Evolutionary conservation across 805 yeast species (phyloP), one percentile per base, ranked within the genome.

Genomic region (Yamadazyma insecticola): DNA sequence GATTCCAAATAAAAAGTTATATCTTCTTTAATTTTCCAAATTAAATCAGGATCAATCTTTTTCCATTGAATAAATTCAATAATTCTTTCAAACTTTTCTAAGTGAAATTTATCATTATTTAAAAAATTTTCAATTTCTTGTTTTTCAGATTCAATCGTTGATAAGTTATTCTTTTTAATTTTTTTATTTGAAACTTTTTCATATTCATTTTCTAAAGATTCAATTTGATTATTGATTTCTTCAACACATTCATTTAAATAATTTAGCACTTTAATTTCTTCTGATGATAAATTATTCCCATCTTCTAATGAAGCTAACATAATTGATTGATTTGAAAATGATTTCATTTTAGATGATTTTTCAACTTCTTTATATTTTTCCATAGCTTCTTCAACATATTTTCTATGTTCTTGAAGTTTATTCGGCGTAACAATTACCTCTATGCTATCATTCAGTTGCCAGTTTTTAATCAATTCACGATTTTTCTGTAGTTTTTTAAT

Each of bases 341-440:
- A 55, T 39, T 66, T 66, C 60, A 65, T 57, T 39, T 65, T 66
- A 6, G 66, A 57, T 28, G 53, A 48, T 31, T 63, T 57, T 35
- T 65, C 71, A 17, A 66, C 70, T 16, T 60, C 69, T 36, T 65
- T 66, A 37, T 62, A 66, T 23, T 57, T 57, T 35, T 64, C 70
- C 70, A 66, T 64, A 14, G 70, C 68, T 39, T 62, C 70, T 32
- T 64, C 71, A 16, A 66, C 66, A 16, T 57, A 45, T 36, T 55
- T 47, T 33, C 67, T 55, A 37, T 63, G 59, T 30, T 63, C 70
- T 23, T 55, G 60, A 24, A 59, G 45, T 41, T 52, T 53, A 21
- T 37, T 32, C 18, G 55, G 47, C 9, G 51, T 42, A 13, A 53
- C 50, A 19, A 51, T 43, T 10, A 52, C 57, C 35, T 50, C 55